Evolutionary conservation across 176 grass and related monocot genomes (phyloP).

Genomic region (Musa acuminata): DNA sequence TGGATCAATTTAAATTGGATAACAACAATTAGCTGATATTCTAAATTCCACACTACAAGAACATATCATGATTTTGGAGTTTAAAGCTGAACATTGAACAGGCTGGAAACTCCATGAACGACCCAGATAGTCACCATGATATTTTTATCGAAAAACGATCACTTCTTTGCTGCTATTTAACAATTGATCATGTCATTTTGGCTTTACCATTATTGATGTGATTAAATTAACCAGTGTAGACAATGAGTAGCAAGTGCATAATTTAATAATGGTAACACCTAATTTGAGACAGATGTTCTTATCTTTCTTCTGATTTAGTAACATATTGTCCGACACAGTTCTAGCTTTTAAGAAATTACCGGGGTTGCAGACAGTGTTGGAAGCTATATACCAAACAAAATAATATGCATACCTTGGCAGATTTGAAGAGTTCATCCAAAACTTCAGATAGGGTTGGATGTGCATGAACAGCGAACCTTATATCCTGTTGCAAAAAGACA

Average conservation of each 20-base stretch:
- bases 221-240: background rate
- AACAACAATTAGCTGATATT: too few relatives aligned
- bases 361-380: background rate
- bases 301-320: background rate
- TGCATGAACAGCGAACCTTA: slow-evolving; percentile 73
- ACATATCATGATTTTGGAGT: too few relatives aligned
- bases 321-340: background rate
- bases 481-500: slow-evolving; percentile 35
- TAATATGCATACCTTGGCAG: slow-evolving; percentile 56
- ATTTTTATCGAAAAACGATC: too few relatives aligned
- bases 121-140: too few relatives aligned
- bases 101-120: too few relatives aligned
- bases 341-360: background rate
- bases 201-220: background rate
- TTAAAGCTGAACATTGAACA: too few relatives aligned
- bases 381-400: background rate
- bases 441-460: slow-evolving; percentile 91
- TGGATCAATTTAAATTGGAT: too few relatives aligned
- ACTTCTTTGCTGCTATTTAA: background rate
- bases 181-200: background rate
- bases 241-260: background rate
- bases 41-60: too few relatives aligned
- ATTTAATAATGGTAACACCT: background rate
- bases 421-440: slow-evolving; percentile 87
- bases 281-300: background rate